Evolutionary conservation across 2,329 filamentous ascomycete species (phyloP), one percentile per base, ranked within the genome.

Genomic region (Paracoccidioides brasiliensis): DNA sequence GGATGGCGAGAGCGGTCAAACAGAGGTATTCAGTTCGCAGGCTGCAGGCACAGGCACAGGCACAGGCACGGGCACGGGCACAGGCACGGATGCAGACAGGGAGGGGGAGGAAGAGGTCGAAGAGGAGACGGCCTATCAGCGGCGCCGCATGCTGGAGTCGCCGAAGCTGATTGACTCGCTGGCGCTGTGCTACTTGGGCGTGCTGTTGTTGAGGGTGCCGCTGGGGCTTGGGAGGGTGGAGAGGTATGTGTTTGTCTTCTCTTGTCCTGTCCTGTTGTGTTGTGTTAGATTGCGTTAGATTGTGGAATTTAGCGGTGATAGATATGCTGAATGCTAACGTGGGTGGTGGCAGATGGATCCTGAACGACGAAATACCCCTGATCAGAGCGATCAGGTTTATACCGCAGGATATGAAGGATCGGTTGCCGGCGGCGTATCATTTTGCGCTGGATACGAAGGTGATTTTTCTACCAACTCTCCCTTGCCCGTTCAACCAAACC

Each of bases 181-280:
- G 53, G 83, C 78, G 1, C 68, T 95, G 9, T 90, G 87, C 65
- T 96, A 96, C 71, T 70, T 96, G 38, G 90, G 82, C 1, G 82
- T 82, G 41, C 64, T 93, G 48, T 74, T 95, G 32, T 75, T 95
- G 62, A 82, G 85, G 55, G 75, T 93, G 55, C 89, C 90, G 0
- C 76, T 88, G n/a, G 82, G 83, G 28, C 73, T 91, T 6, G 84
- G 82, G 9, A 87, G 94, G 60, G 70, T 97, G 10, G 78, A 78
- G 59, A 66, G 66, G 73, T 76, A 67, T 55, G 63, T 54, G 4
- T 50, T 14, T 50, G 53, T 10, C 33, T 32, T 37, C 38, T 41
- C 37, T 8, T 9, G 40, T 30, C 15, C 3, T 46, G 12, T 9
- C 7, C 3, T n/a, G 5, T 44, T 44, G 14, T 15, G 5, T 15